Percentiles rank a stretch among this genome's conserved stretches.
Evolutionary conservation across 805 yeast genomes (phyloP).

Genomic region (Deakozyma indianensis): DNA sequence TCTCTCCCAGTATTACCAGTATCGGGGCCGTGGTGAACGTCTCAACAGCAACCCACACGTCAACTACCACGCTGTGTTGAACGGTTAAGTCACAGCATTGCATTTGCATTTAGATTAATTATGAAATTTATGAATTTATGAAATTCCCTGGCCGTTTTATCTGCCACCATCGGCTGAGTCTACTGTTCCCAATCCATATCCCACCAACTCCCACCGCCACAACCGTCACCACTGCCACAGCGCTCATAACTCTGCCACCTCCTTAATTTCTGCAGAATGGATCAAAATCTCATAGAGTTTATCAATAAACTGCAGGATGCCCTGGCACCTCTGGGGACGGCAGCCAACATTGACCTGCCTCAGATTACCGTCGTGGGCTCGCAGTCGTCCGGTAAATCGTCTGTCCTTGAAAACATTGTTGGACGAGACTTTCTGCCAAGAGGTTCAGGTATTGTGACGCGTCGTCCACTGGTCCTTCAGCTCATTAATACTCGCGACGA

Average conservation of each 20-base stretch:
- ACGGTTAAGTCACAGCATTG: neutral
- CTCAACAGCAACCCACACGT: neutral
- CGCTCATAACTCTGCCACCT: too few species aligned
- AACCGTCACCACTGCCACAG: too few species aligned
- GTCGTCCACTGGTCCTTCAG: conserved; percentile 74
- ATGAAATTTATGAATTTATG: too few species aligned
- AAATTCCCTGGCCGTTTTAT: too few species aligned
- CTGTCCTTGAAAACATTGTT: conserved; percentile 80
- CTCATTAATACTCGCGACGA: conserved; percentile 50
- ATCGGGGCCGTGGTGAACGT: neutral
- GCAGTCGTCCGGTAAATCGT: conserved; percentile 79
- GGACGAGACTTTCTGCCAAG: conserved; percentile 86
- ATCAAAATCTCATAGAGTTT: conserved; percentile 63
- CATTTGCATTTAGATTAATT: neutral
- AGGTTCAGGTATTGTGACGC: conserved; percentile 82
- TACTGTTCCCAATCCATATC: too few species aligned
- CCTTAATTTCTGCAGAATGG: too few species aligned
- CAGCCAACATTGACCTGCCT: conserved; percentile 73
- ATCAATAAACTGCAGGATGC: conserved; percentile 82
- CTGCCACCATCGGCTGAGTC: too few species aligned
- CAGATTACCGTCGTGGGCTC: conserved; percentile 87
- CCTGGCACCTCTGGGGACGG: conserved; percentile 83
- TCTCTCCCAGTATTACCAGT: neutral
- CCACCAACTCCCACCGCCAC: too few species aligned
- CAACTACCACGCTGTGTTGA: neutral